Conservation (phyloP, 805 yeast genomes). For the Cyberlindnera mississippiensis region DNA sequence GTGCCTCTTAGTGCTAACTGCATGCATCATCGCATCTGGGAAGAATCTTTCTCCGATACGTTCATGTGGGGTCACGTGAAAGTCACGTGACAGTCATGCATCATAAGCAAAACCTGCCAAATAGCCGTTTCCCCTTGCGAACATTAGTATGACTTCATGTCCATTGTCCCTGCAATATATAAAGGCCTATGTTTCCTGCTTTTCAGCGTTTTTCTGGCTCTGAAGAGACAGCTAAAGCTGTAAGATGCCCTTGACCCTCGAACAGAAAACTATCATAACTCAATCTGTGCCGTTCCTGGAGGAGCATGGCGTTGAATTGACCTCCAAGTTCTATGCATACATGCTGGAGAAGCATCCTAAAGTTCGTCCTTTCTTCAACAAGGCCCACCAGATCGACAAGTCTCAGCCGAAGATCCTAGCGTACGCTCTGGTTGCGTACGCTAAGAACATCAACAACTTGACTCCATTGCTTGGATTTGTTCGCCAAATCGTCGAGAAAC, state of each 20-base stretch:
- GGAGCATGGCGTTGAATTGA: slow-evolving; percentile 49
- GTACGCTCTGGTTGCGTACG: slow-evolving; percentile 55
- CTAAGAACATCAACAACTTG: slow-evolving; percentile 57
- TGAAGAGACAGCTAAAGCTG: too few species aligned
- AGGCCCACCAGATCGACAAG: slow-evolving; percentile 48
- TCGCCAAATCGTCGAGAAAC: slow-evolving; percentile 58
- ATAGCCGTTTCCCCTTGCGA: too few species aligned
- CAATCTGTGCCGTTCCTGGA: slow-evolving; percentile 56
- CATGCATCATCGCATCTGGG: too few species aligned
- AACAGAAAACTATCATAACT: slow-evolving; percentile 36
- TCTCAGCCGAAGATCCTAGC: slow-evolving; percentile 65
- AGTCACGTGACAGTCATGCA: slow-evolving; percentile 6
- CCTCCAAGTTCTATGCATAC: slow-evolving; percentile 48
- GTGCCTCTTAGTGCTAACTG: too few species aligned
- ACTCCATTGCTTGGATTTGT: slow-evolving; percentile 51
- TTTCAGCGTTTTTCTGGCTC: too few species aligned
- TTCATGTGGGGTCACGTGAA: background rate
- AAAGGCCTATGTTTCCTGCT: too few species aligned
- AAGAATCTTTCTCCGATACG: background rate
- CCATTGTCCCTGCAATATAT: too few species aligned
- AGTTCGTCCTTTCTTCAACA: slow-evolving; percentile 58
- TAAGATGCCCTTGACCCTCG: slow-evolving; percentile 26
- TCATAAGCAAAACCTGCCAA: too few species aligned
- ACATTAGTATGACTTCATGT: too few species aligned
- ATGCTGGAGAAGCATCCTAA: slow-evolving; percentile 54